Evolutionary conservation across 805 yeast species (phyloP), one percentile per base, ranked within the genome.

Genomic region (Priceomyces castillae): DNA sequence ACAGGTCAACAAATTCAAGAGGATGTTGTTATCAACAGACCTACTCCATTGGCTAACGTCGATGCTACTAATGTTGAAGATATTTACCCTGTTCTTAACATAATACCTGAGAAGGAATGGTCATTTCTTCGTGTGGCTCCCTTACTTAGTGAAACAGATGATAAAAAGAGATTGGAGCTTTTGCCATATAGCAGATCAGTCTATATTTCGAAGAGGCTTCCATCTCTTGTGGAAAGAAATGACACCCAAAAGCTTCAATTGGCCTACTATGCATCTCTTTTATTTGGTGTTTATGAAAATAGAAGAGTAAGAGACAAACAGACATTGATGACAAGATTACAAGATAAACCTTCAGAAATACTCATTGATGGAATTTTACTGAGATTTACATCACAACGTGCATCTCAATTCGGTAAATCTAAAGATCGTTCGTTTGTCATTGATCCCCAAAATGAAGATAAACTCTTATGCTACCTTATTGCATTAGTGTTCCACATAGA

Each of bases 401-500:
- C 87, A 6, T 80, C 86, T 6, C 76, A 73, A 40, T 76, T 80
- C 49, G 95, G 94, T 45, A 82, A 79, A 62, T 69, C 86, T n/a
- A 84, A 83, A 59, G 89, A 84, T 49, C 78, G 83, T 53, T 76
- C 84, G n/a, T 92, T 78, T 61, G 72, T 78, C 48, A 78, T 94
- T 47, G 97, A 94, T 58, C 97, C 98, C 33, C 84, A 80, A 54
- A 79, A 81, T 58, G 96, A 89, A 63, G 96, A 89, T 66, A 89
- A 85, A 65, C 71, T 94, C 39, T 70, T 94, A 51, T 86, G 96
- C 64, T 84, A 80, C 65, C 71, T 90, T 38, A 69, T 94, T 47
- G 86, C 84, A 4, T 65, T 85, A 33, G 73, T 86, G 31, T 69
- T 94, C 58, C 92, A 84, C 61, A 73, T 90, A 43, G 88, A 88